Evolutionary conservation across 208 protist genomes (phyloP), one percentile per base, ranked within the genome.

Genomic region (Trypanosoma mega): DNA sequence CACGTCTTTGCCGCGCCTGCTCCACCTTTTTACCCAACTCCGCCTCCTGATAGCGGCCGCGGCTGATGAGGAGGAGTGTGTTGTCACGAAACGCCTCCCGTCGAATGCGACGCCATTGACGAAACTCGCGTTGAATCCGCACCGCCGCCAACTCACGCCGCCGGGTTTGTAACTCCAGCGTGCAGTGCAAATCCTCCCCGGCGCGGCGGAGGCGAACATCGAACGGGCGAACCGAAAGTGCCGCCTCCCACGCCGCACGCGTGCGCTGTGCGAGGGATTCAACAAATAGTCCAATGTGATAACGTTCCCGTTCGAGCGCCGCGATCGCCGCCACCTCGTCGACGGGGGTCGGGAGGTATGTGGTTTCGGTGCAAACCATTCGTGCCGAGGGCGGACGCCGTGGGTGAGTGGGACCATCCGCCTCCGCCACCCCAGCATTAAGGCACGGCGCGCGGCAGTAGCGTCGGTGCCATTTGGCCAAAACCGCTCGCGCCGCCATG

Each of bases 121-220:
- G 75, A 51, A 78, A 93, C 5, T 70, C 69, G 0, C 73, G 70
- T 59, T 93, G 87, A 46, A 93, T 93, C 3, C 71, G 74, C 18
- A 54, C 27, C 0, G 87, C 87, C 0, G 83, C 83, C 7, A 75
- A 67, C 21, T 68, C 59, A 1, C 72, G 76, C 1, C 73, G 54
- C 36, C 72, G 56, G 2, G 51, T 46, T 3, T 76, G 50, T 23
- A 74, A 47, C 49, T 87, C 78, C 14, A 78, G 34, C 27, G 71
- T 29, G 4, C 66, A 55, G 16, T 56, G 62, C 1, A 73, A 45
- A 46, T 85, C 70, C 21, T 83, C 64, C 43, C 60, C 48, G 0
- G 74, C 82, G 8, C 82, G 82, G 9, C 76, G 61, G 5, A 60
- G 74, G 24, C 52, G 48, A 9, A 90, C 82, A 9, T 87, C 68